Conservation (phyloP, 805 yeast species). For the Isabelozyma heimii region DNA sequence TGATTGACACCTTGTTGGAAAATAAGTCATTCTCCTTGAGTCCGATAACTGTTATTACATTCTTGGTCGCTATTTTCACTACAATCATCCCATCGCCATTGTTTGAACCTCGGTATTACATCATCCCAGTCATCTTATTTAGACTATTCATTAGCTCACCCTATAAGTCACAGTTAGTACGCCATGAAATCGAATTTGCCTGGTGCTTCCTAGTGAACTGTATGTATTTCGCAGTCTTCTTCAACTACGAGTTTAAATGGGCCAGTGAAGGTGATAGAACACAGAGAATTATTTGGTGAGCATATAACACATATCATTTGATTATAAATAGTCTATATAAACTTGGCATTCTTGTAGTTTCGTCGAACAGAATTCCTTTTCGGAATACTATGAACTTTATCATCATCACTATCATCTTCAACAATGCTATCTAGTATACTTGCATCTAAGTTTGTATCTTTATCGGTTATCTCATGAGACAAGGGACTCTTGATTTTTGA, state of each 20-base stretch:
- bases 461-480: conserved; percentile 1
- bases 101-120: conserved; percentile 91
- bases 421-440: neutral
- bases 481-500: conserved; percentile 1
- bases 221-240: conserved; percentile 53
- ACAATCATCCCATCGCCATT: conserved; percentile 87
- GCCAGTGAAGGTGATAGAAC: conserved; percentile 47
- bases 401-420: conserved; percentile 2
- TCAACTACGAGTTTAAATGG: conserved; percentile 68
- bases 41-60: conserved; percentile 46
- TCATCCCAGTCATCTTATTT: conserved; percentile 76
- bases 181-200: conserved; percentile 51
- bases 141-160: conserved; percentile 45
- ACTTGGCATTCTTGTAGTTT: neutral
- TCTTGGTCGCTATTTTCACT: conserved; percentile 47
- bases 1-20: conserved; percentile 12
- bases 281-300: conserved; percentile 90
- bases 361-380: neutral
- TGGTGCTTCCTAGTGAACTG: conserved; percentile 63
- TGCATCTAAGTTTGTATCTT: neutral
- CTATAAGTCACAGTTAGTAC: conserved; percentile 11
- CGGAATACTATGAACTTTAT: neutral
- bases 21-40: conserved; percentile 13
- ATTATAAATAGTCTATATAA: neutral
- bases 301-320: neutral